Percentiles rank a stretch among this genome's conserved stretches.
phyloP scores from a whole-genome alignment of 129 eudicot genomes.

The Centella asiatica region DNA sequence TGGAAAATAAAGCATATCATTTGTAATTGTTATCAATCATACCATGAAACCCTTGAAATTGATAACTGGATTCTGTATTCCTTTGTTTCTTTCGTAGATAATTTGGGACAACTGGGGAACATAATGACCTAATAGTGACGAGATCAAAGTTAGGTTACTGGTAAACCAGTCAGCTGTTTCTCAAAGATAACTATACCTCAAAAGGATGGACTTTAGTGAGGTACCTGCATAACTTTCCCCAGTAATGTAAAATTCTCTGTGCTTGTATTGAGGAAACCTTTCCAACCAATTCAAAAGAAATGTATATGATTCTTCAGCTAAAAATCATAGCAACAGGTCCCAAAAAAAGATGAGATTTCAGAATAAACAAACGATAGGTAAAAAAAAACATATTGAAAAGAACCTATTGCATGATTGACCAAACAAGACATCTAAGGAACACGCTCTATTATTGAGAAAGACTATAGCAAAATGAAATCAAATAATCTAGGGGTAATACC shows the following conservation, averaged over 20 bases:
- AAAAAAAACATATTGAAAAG: slow-evolving; percentile 10
- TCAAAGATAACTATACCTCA: background rate
- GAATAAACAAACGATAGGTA: slow-evolving; percentile 17
- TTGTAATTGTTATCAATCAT: slow-evolving; percentile 16
- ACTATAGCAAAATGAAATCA: background rate
- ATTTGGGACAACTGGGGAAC: slow-evolving; percentile 89
- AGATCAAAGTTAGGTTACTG: slow-evolving; percentile 10
- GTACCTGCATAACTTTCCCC: slow-evolving; percentile 99
- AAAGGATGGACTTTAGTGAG: background rate
- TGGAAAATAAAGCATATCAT: background rate
- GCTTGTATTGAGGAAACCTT: slow-evolving; percentile 93
- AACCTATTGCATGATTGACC: background rate
- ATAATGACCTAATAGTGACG: slow-evolving; percentile 68
- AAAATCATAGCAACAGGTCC: slow-evolving; percentile 24
- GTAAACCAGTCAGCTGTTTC: background rate
- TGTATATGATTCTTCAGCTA: slow-evolving; percentile 84
- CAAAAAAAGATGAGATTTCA: slow-evolving; percentile 19
- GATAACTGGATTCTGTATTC: slow-evolving; percentile 61
- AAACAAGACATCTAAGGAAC: background rate
- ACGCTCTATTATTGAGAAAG: slow-evolving; percentile 5
- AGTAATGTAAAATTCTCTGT: slow-evolving; percentile 84
- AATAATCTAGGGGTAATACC: slow-evolving; percentile 32
- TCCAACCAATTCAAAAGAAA: slow-evolving; percentile 84
- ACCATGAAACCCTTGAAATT: slow-evolving; percentile 99
- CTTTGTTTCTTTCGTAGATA: slow-evolving; percentile 67